Percentiles rank a stretch among this genome's conserved stretches.
Conservation (phyloP, 2,329 filamentous ascomycete genomes). For the Penicillium frequentans region DNA sequence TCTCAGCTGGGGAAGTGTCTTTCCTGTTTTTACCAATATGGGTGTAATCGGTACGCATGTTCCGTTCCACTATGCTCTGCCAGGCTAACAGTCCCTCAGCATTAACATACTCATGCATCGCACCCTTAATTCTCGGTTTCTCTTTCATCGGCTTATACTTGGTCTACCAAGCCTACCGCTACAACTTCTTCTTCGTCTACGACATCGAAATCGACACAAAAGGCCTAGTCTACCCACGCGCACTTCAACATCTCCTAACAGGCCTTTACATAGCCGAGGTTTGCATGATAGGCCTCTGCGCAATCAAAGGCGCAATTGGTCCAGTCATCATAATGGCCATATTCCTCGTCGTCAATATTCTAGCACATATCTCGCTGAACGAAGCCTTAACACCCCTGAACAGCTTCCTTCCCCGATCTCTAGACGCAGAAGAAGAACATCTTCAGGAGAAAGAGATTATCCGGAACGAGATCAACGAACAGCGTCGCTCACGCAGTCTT, state of each 20-base stretch:
- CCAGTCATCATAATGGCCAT: conserved; percentile 75
- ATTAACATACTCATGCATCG: conserved; percentile 82
- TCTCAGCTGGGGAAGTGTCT: conserved; percentile 81
- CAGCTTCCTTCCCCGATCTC: conserved; percentile 71
- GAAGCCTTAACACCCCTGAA: conserved; percentile 46
- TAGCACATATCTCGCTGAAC: conserved; percentile 66
- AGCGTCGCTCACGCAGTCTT: conserved; percentile 21
- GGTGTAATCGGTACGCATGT: conserved; percentile 68
- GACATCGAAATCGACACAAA: conserved; percentile 82
- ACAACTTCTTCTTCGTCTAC: conserved; percentile 86
- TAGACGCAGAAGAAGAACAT: conserved; percentile 56
- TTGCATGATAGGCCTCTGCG: conserved; percentile 83
- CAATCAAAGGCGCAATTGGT: conserved; percentile 61
- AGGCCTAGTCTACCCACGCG: conserved; percentile 82
- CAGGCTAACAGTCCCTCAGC: conserved; percentile 49
- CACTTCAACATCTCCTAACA: conserved; percentile 78
- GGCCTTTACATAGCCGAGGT: conserved; percentile 82
- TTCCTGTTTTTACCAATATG: conserved; percentile 78
- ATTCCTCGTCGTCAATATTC: conserved; percentile 70
- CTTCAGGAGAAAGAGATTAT: conserved; percentile 39
- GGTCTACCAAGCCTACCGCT: conserved; percentile 84
- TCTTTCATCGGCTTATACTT: conserved; percentile 74
- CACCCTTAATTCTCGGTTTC: conserved; percentile 80
- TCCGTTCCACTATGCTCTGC: not conserved
- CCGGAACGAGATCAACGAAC: conserved; percentile 20